Conservation (phyloP, 1,284 basidiomycete species). For the Irpex lacteus region DNA sequence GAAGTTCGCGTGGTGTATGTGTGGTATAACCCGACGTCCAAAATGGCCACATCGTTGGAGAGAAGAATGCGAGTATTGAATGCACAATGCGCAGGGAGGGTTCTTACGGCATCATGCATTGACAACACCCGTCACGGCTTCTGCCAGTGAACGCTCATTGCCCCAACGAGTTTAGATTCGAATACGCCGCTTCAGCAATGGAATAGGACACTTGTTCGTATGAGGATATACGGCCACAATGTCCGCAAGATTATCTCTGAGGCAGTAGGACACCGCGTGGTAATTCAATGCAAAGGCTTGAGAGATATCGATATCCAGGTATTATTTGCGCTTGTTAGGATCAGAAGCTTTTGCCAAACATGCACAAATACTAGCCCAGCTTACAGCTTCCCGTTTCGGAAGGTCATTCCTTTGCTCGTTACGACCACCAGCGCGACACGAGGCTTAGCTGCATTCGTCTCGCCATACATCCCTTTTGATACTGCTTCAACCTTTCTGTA, state of each 20-base stretch:
- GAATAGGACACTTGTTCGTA: no score
- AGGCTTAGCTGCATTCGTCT: neutral
- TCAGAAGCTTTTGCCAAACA: constrained; percentile 6
- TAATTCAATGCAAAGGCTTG: neutral
- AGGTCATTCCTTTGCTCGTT: neutral
- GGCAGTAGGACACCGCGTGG: no score
- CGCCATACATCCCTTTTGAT: no score
- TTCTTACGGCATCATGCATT: neutral
- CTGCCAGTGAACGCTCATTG: no score
- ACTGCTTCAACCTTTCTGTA: neutral
- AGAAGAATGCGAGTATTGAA: neutral
- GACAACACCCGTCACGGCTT: neutral
- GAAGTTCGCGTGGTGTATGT: neutral
- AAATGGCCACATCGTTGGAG: constrained; percentile 7
- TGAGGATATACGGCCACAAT: no score
- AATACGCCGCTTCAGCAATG: no score
- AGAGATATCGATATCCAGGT: neutral
- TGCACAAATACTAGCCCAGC: neutral
- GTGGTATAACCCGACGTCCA: neutral
- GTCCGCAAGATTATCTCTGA: no score
- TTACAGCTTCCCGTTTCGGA: neutral
- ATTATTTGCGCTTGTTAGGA: constrained; percentile 2
- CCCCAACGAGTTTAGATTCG: no score
- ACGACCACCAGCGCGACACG: neutral
- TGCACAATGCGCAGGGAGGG: neutral